A percentile compares a stretch with the other conserved stretches of the same genome.
Conservation (phyloP, 495 filamentous ascomycete species). For the Penicillium nucicola region DNA sequence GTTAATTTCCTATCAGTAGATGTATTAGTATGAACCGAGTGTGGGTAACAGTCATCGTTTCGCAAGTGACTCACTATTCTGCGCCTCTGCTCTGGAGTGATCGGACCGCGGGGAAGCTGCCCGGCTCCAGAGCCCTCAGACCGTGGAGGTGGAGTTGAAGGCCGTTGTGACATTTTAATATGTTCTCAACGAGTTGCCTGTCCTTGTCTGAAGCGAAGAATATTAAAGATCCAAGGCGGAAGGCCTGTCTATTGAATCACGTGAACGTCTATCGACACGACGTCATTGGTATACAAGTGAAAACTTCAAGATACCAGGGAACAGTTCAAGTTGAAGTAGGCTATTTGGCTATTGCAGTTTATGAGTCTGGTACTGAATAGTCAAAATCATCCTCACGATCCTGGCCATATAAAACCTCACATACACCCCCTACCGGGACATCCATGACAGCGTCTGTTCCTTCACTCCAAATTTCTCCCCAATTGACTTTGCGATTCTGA, state of each 20-base stretch:
- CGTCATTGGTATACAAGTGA: conserved; percentile 3
- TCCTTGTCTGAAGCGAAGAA: background rate
- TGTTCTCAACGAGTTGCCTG: background rate
- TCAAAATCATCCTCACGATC: conserved; percentile 37
- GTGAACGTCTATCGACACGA: background rate
- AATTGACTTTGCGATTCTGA: conserved; percentile 54
- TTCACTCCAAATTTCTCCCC: conserved; percentile 80
- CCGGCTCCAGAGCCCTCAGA: conserved; percentile 33
- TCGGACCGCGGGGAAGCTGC: conserved; percentile 46
- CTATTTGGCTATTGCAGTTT: background rate
- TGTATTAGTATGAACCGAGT: conserved; percentile 5
- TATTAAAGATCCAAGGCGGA: background rate
- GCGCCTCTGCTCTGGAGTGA: conserved; percentile 73
- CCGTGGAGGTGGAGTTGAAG: conserved; percentile 60
- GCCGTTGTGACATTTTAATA: conserved; percentile 36
- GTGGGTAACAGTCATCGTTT: background rate
- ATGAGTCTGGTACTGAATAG: conserved; percentile 1
- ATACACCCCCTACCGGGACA: conserved; percentile 93
- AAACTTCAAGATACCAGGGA: background rate
- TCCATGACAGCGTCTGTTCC: conserved; percentile 98
- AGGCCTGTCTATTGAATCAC: conserved; percentile 1
- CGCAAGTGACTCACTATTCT: conserved; percentile 54
- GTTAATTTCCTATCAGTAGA: conserved; percentile 69
- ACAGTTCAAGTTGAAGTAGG: background rate
- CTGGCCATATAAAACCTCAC: conserved; percentile 68